A percentile compares a stretch with the other conserved stretches of the same genome.
Conservation (phyloP, 371 early-diverging fungal species). For the Enteropsectra breve region DNA sequence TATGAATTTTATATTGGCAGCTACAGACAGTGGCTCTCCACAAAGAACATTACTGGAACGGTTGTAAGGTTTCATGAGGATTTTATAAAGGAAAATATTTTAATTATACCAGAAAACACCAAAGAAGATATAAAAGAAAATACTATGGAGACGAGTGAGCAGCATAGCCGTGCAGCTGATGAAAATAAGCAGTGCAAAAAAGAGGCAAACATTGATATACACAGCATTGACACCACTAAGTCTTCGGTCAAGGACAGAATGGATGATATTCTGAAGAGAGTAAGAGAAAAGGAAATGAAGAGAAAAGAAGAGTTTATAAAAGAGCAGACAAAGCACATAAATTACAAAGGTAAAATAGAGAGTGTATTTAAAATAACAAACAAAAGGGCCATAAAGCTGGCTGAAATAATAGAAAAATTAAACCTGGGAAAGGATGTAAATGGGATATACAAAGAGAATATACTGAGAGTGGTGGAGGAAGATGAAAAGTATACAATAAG, state of each 20-base stretch:
- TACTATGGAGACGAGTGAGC: no score
- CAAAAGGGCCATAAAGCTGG: slow-evolving; percentile 28
- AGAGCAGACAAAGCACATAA: slow-evolving; percentile 35
- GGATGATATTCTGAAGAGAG: slow-evolving; percentile 50
- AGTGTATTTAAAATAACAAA: slow-evolving; percentile 25
- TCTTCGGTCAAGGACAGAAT: neutral
- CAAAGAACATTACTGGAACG: neutral
- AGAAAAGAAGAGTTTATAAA: slow-evolving; percentile 54
- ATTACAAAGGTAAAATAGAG: slow-evolving; percentile 23
- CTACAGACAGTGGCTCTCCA: slow-evolving; percentile 7
- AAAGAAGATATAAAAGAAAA: neutral
- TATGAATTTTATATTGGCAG: slow-evolving; percentile 6
- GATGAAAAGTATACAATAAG: no score
- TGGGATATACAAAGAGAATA: no score
- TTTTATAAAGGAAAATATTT: slow-evolving; percentile 19
- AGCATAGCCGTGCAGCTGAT: neutral
- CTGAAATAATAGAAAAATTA: slow-evolving; percentile 21
- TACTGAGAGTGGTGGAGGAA: no score
- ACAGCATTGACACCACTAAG: neutral
- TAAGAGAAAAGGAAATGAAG: slow-evolving; percentile 52
- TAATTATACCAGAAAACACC: neutral
- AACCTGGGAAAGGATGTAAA: neutral
- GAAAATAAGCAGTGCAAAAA: neutral
- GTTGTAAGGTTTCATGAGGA: slow-evolving; percentile 18
- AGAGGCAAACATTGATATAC: neutral